These are phyloP conservation scores for Amaranthus hypochondriacus DNA, from an alignment of 148 eudicot species.

Conservation along the genomic window DNA sequence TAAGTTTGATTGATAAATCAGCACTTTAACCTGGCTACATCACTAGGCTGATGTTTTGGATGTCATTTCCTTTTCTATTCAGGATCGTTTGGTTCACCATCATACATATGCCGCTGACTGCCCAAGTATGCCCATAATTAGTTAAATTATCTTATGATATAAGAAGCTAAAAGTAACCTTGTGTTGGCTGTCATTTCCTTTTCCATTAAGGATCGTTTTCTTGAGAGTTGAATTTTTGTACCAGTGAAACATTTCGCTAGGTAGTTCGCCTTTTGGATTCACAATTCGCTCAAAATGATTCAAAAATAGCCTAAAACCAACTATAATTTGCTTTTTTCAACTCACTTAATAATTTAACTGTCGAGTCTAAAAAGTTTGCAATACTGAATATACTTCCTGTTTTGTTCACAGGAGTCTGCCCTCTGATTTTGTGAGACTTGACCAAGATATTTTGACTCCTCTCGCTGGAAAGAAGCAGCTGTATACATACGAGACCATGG, in stretches of 20 bases:
- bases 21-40: neutral
- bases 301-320: no score
- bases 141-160: no score
- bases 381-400: constrained; percentile 20
- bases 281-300: no score
- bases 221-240: no score
- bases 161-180: no score
- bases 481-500: constrained; percentile 75
- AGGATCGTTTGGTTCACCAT: neutral
- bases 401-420: constrained; percentile 60
- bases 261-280: no score
- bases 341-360: neutral
- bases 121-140: no score
- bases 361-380: neutral
- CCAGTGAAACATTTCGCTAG: no score
- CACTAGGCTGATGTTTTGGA: neutral
- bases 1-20: neutral
- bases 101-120: no score
- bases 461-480: constrained; percentile 85
- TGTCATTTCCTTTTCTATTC: neutral
- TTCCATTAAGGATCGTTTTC: no score
- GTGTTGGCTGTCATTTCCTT: no score
- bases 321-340: no score
- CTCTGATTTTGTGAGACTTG: constrained; percentile 81
- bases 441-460: constrained; percentile 89